Percentiles rank a stretch among this genome's conserved stretches.
Conservation (phyloP, 1,284 basidiomycete species). For the Cryptococcus sp. region DNA sequence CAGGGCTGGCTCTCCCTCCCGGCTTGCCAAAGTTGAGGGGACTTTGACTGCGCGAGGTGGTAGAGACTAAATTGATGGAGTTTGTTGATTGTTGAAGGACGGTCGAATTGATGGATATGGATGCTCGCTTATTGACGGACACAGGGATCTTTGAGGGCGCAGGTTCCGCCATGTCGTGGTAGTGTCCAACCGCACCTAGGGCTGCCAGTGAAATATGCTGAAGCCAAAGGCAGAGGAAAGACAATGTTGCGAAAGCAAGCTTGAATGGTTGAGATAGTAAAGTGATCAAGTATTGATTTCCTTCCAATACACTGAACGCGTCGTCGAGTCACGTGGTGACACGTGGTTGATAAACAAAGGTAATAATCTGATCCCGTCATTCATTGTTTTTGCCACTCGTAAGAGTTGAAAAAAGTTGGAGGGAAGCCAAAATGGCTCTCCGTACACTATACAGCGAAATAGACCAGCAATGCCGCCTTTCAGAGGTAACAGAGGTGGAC, state of each 20-base stretch:
- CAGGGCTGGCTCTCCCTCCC: constrained; percentile 7
- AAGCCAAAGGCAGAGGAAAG: no score
- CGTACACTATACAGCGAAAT: background rate
- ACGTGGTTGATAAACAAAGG: background rate
- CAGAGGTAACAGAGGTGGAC: constrained; percentile 6
- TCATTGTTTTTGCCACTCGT: background rate
- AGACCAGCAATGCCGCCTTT: constrained; percentile 12
- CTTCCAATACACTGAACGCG: no score
- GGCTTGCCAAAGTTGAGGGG: constrained; percentile 1
- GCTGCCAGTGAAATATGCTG: no score
- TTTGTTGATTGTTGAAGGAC: constrained; percentile 13
- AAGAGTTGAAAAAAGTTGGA: no score
- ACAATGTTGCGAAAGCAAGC: no score
- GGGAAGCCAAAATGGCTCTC: no score
- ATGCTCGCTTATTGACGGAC: constrained; percentile 26
- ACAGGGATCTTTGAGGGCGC: constrained; percentile 32
- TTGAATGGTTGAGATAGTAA: no score
- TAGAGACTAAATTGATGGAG: background rate
- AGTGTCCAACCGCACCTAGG: no score
- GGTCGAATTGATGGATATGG: constrained; percentile 14
- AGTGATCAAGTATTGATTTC: no score
- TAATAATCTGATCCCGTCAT: background rate
- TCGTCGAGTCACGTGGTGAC: no score
- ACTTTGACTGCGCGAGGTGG: constrained; percentile 8
- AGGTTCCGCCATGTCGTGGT: no score